Conservation (phyloP, 1,284 basidiomycete species). For the Ustilago esculenta region DNA sequence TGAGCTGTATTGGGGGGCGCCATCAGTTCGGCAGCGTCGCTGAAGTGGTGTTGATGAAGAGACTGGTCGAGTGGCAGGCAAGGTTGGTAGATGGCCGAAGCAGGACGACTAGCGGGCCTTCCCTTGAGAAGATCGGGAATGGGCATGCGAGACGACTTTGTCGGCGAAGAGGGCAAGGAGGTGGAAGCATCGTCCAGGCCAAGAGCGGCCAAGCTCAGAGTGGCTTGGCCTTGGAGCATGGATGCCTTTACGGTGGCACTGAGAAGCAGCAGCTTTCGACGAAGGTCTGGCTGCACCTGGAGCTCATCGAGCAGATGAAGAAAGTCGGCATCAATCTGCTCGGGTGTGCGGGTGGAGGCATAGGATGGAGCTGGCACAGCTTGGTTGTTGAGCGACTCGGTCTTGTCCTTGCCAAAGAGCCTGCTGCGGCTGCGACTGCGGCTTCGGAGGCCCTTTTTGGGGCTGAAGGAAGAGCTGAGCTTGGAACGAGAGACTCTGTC, state of each 20-base stretch:
- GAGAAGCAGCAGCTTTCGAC: constrained; percentile 80
- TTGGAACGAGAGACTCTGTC: constrained; percentile 17
- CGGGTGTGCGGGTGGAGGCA: constrained; percentile 17
- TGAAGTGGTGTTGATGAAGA: too few relatives aligned
- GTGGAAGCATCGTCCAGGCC: constrained; percentile 12
- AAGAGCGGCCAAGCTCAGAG: constrained; percentile 71
- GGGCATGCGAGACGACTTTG: constrained; percentile 34
- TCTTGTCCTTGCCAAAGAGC: constrained; percentile 39
- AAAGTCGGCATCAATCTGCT: constrained; percentile 56
- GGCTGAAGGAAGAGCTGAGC: constrained; percentile 35
- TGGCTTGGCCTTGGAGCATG: constrained; percentile 85
- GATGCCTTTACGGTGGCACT: constrained; percentile 83
- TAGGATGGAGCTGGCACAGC: constrained; percentile 2
- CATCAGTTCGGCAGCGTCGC: constrained; percentile 30
- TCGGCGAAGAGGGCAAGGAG: constrained; percentile 11
- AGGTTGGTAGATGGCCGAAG: constrained; percentile 13
- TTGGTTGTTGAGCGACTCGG: constrained; percentile 28
- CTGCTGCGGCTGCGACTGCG: constrained; percentile 37
- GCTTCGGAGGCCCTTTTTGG: constrained; percentile 31
- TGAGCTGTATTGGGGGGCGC: constrained; percentile 42
- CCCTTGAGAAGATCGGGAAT: constrained; percentile 39
- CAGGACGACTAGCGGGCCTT: constrained; percentile 13
- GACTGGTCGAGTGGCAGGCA: constrained; percentile 19
- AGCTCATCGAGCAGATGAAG: constrained; percentile 50
- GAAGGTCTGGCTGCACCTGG: constrained; percentile 79